Evolutionary conservation across 176 grass and related monocot genomes (phyloP), one percentile per base, ranked within the genome.

Genomic region (Lolium rigidum): DNA sequence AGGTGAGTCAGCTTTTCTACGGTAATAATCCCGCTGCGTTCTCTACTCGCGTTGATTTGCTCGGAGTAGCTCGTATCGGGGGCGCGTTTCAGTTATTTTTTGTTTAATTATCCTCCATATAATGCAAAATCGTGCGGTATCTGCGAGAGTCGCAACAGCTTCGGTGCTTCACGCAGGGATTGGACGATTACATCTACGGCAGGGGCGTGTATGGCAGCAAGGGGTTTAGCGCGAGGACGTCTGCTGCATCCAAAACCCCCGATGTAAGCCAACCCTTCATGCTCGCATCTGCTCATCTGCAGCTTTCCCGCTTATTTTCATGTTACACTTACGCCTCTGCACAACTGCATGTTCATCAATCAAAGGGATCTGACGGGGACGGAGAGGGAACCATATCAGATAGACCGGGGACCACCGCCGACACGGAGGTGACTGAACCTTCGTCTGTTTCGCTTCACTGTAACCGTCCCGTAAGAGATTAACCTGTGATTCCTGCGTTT

Each of bases 371-470:
- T 85, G 51, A 72, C 18, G 83, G 59, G 28, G 67, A 87, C 38
- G 77, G 67, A 77, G 87, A 84, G 21, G 68, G 74, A 18, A 76
- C 85, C 64, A 86, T 52, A 72, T 60, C 62, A 83, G 74, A 88
- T 51, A 39, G 22, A 64, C 71, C 54, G 73, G 79, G 10, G 71
- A 22, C 58, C 13, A 83, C 87, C 35, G 74, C 62, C n/a, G 16
- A 77, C 84, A 74, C 41, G 17, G 79, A 92, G 93, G 93, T 95
- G 83, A 68, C 80, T 74, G 31, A 50, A 41, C 77, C 85, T 82
- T 84, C 52, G 28, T 62, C 84, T 63, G 24, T 70, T 68, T 67
- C 54, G 47, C 79, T 38, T 26, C 70, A 49, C 21, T 93, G 52
- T 49, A 4, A 80, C 54, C 61, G 74, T 74, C 71, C 2, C 60